These are phyloP conservation scores for Turnera subulata DNA, from an alignment of 345 rosid species.

Conservation along the genomic window DNA sequence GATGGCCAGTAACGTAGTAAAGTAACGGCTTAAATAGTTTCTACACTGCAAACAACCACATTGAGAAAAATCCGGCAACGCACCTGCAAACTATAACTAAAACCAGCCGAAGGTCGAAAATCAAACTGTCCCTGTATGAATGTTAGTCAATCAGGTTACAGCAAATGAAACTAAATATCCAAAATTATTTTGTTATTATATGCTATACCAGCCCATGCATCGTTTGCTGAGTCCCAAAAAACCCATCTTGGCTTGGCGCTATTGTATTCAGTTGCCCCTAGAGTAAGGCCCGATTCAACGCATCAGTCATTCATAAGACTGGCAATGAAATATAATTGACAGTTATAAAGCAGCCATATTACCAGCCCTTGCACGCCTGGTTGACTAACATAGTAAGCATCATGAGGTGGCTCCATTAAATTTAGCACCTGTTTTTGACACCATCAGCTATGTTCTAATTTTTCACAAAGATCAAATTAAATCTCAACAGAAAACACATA, in stretches of 20 bases:
- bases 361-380: slow-evolving; percentile 50
- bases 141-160: background rate
- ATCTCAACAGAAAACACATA: too few relatives aligned
- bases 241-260: slow-evolving; percentile 39
- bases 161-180: slow-evolving; percentile 2
- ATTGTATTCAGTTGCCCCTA: slow-evolving; percentile 57
- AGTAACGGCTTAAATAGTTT: background rate
- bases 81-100: slow-evolving; percentile 59
- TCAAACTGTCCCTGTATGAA: slow-evolving; percentile 47
- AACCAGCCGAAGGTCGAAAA: slow-evolving; percentile 54
- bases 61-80: background rate
- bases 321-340: background rate
- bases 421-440: slow-evolving; percentile 41
- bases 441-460: background rate
- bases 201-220: slow-evolving; percentile 49
- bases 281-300: slow-evolving; percentile 6
- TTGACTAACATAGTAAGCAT: slow-evolving; percentile 55
- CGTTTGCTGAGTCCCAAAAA: slow-evolving; percentile 48
- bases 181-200: background rate
- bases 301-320: too few relatives aligned
- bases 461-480: too few relatives aligned
- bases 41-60: background rate
- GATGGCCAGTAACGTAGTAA: background rate
- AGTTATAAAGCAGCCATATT: slow-evolving; percentile 12
- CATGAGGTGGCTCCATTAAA: slow-evolving; percentile 68